These are phyloP conservation scores for Ophiostoma triangulosporum DNA, from an alignment of 2,329 filamentous ascomycete genomes.

Conservation along the genomic window DNA sequence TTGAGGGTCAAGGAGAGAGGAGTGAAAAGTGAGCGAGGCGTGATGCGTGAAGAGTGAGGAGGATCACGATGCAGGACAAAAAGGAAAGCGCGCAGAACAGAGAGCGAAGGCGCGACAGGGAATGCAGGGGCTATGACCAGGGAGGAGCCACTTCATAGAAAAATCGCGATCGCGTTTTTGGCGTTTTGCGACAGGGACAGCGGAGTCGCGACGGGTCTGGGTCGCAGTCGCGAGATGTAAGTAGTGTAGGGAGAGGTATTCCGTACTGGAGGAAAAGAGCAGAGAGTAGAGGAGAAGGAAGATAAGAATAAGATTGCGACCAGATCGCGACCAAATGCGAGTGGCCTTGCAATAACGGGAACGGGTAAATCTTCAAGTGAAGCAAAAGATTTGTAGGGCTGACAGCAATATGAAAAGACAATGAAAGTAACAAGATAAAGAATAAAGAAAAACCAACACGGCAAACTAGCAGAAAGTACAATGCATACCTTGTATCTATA, in stretches of 20 bases:
- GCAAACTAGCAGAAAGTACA: background rate
- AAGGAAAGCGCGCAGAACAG: background rate
- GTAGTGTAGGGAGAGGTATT: background rate
- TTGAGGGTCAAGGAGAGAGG: background rate
- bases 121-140: no score
- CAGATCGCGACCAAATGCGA: no score
- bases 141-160: background rate
- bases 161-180: slow-evolving; percentile 2
- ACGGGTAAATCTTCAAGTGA: background rate
- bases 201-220: background rate
- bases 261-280: background rate
- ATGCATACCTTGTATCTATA: background rate
- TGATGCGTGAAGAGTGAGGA: background rate
- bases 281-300: background rate
- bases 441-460: background rate
- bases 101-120: background rate
- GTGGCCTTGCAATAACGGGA: background rate
- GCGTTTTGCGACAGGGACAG: background rate
- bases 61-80: no score
- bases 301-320: background rate
- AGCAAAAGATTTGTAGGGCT: background rate
- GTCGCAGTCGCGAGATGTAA: background rate
- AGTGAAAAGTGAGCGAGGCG: background rate
- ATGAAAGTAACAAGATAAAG: background rate
- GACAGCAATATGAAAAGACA: background rate